Evolutionary conservation across 2,329 filamentous ascomycete species (phyloP).

Genomic region (Xylariaceae sp.): DNA sequence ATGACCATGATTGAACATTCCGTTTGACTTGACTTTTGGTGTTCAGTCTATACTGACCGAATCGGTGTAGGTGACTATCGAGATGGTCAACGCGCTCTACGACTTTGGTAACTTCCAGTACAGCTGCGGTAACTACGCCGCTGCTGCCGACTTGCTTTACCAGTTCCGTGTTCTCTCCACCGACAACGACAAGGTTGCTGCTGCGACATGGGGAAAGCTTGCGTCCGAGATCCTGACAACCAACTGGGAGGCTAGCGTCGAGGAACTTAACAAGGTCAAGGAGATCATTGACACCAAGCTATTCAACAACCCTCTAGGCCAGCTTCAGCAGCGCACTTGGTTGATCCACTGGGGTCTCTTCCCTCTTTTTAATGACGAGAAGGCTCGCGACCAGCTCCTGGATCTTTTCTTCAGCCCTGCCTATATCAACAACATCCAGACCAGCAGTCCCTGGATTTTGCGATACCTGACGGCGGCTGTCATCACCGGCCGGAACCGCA

Average conservation of each 20-base stretch:
- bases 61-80: slow-evolving; percentile 64
- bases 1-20: slow-evolving; percentile 30
- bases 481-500: slow-evolving; percentile 81
- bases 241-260: slow-evolving; percentile 91
- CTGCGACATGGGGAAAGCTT: slow-evolving; percentile 96
- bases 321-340: slow-evolving; percentile 95
- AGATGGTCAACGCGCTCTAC: slow-evolving; percentile 94
- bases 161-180: slow-evolving; percentile 97
- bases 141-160: slow-evolving; percentile 88
- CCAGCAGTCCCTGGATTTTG: slow-evolving; percentile 91
- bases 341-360: slow-evolving; percentile 98
- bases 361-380: slow-evolving; percentile 97
- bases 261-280: slow-evolving; percentile 85
- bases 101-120: slow-evolving; percentile 98
- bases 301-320: slow-evolving; percentile 92
- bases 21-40: background rate
- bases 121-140: slow-evolving; percentile 88
- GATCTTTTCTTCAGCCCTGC: slow-evolving; percentile 95
- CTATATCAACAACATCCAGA: slow-evolving; percentile 99
- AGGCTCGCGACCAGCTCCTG: slow-evolving; percentile 81
- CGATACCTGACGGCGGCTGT: slow-evolving; percentile 91
- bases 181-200: slow-evolving; percentile 94
- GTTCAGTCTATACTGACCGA: slow-evolving; percentile 13
- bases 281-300: slow-evolving; percentile 90
- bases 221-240: slow-evolving; percentile 91